Base-by-base conservation (phyloP, 805 yeast genomes). In the Candida jianshihensis region DNA sequence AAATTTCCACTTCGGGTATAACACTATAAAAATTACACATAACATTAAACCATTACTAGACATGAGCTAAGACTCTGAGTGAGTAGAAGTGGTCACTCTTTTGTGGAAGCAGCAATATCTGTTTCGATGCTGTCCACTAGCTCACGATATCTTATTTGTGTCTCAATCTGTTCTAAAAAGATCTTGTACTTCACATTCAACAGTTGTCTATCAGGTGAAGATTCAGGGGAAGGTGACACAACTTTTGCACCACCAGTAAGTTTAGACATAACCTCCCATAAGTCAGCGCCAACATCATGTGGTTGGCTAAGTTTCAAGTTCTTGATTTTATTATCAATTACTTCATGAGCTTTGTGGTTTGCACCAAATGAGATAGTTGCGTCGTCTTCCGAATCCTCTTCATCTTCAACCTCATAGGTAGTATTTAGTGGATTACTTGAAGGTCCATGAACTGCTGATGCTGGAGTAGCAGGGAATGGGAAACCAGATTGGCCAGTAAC, bases 261-360 rank as follows among this genome's bases (percentile, higher is more conserved):
- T 42, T 71, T 70, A 46, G 73, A 73, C 98, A 92, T 92, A 26
- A 82, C 78, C 26, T 77, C 74, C 97, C 97, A 90, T 40, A 92
- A 66, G 37, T 68, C 71, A 44, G 77, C 79, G 24, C 85, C 85
- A 19, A 19, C 35, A 32, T 33, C 37, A 28, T 35, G 39, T 30
- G 35, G 20, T 20, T 31, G 28, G 21, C 49, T 55, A 30, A 49
- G 38, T 42, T 54, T 50, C 39, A 55, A 54, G 32, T 59, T 56
- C 27, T 42, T 46, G 20, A 71, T 56, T 51, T 66, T 71, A 41
- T 64, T 63, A 6, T 72, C 65, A 35, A 73, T 67, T 15, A 66
- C 71, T 49, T 74, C 71, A 46, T 76, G 81, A 15, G 70, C 71
- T 27, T 68, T 67, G 26, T 63, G 43, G 28, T 71, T 73, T 5